Evolutionary conservation across 345 rosid species (phyloP), one percentile per base, ranked within the genome.

Genomic region (Luvunga scandens): DNA sequence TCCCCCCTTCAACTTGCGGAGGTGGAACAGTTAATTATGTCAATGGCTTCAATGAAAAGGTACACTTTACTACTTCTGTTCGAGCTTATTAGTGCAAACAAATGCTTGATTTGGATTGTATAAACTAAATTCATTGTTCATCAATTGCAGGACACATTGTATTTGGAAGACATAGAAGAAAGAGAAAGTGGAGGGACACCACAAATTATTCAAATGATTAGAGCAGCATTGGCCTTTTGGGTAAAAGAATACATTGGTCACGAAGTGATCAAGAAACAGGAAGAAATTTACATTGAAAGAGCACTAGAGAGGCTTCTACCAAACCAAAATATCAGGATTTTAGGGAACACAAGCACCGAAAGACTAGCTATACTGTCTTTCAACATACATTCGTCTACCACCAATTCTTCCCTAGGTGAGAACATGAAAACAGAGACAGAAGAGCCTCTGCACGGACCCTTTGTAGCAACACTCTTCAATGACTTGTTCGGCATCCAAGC

Each of bases 21-120:
- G 95, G 93, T 13, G 93, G 95, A 53, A 88, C 93, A 34, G 93
- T 89, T 18, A 22, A 71, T 50, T 91, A 86, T 71, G 94, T 91
- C 68, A 91, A 88, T 73, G 87, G 86, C 67, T 88, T 85, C 73
- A 68, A 33, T 38, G 91, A 91, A 39, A 79, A 86, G 89, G 94
- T 88, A 64, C 5, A 18, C 0, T 53, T 53, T 19, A 21, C 18
- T 53, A 18, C 2, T 53, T 53, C 19, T 53, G 6, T 13, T 50
- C 21, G 6, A 13, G 56, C 16, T 62, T 5, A 27, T 62, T 28
- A 9, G 28, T 62, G 36, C 36, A 31, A 12, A 14, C 4, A 24
- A 53, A 18, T 45, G 50, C 50, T 45, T 45, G 50, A 13, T 45
- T 45, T 45, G 16, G 5, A 53, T 53, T 53, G 57, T 1, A 16